Percentiles rank a stretch among this genome's conserved stretches.
These are phyloP conservation scores for Asterophora lycoperdoides DNA, from an alignment of 768 basidiomycete genomes.

Conservation along the genomic window DNA sequence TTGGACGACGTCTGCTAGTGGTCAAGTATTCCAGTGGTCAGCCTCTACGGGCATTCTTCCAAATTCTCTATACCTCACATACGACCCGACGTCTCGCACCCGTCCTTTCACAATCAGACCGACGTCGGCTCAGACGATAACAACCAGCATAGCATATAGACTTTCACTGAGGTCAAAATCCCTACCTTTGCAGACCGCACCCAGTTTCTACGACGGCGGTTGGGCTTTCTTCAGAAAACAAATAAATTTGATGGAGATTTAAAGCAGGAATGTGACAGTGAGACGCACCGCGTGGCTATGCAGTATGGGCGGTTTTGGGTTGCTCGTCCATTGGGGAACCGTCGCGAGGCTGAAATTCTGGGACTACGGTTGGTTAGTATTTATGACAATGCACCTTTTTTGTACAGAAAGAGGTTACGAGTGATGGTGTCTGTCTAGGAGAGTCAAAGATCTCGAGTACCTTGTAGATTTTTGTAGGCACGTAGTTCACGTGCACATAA, in stretches of 20 bases:
- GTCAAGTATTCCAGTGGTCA: constrained; percentile 49
- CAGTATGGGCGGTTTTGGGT: constrained; percentile 55
- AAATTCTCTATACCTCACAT: constrained; percentile 48
- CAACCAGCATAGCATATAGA: constrained; percentile 13
- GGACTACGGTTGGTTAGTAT: constrained; percentile 49
- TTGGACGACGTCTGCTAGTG: constrained; percentile 31
- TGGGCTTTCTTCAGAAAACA: constrained; percentile 39
- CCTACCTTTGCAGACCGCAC: constrained; percentile 64
- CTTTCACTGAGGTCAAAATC: constrained; percentile 46
- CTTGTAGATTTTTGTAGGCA: too few species aligned
- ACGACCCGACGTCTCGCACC: constrained; percentile 14
- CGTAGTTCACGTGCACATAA: too few species aligned
- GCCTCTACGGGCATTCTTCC: constrained; percentile 57
- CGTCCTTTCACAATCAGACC: background rate
- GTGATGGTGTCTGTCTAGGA: too few species aligned
- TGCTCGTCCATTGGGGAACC: constrained; percentile 61
- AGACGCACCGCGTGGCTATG: constrained; percentile 54
- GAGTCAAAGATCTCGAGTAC: too few species aligned
- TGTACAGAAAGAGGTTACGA: too few species aligned
- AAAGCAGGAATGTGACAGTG: constrained; percentile 51
- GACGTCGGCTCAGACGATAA: background rate
- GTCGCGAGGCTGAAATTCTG: constrained; percentile 64
- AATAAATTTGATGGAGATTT: constrained; percentile 48
- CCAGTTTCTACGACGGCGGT: constrained; percentile 47
- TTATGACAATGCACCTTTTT: too few species aligned